Percentiles rank a stretch among this genome's conserved stretches.
Evolutionary conservation across 352 stramenopile genomes (phyloP).

Genomic region (Phytophthora gonapodyides): DNA sequence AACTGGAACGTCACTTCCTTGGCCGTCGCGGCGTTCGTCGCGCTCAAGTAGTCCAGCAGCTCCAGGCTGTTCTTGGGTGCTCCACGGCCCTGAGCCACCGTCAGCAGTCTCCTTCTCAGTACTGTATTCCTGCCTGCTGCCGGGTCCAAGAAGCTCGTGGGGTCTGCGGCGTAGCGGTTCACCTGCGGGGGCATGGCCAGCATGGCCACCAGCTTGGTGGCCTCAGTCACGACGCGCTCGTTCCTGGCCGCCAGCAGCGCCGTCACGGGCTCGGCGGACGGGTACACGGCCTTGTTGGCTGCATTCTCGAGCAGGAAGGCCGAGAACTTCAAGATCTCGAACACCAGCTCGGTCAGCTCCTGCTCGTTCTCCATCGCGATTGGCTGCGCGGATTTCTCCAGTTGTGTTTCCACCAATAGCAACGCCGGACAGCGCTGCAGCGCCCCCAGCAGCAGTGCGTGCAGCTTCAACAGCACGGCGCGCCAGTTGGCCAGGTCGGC

Average conservation of each 20-base stretch:
- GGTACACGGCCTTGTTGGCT: conserved; percentile 77
- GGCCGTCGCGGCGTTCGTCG: conserved; percentile 2
- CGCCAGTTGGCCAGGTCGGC: conserved; percentile 77
- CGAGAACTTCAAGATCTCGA: conserved; percentile 74
- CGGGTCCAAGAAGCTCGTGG: conserved; percentile 50
- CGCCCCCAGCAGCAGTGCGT: conserved; percentile 49
- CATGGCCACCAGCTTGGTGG: conserved; percentile 76
- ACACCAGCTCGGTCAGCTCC: conserved; percentile 59
- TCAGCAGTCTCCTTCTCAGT: conserved; percentile 60
- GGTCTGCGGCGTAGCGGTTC: conserved; percentile 69
- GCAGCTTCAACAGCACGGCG: conserved; percentile 58
- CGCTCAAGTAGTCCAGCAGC: conserved; percentile 65
- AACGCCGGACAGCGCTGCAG: conserved; percentile 48
- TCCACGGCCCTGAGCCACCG: conserved; percentile 52
- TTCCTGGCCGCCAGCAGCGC: conserved; percentile 67
- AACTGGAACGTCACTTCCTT: conserved; percentile 66
- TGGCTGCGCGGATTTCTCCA: conserved; percentile 23
- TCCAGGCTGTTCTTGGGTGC: conserved; percentile 58
- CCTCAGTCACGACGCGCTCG: conserved; percentile 70
- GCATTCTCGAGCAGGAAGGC: conserved; percentile 82
- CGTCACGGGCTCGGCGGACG: conserved; percentile 53
- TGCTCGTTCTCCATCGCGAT: conserved; percentile 35
- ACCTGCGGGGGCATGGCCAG: conserved; percentile 67
- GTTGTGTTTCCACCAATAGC: conserved; percentile 40
- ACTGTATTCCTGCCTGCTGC: conserved; percentile 43